Evolutionary conservation across 176 grass and related monocot species (phyloP).

Genomic region (Musa beccarii): DNA sequence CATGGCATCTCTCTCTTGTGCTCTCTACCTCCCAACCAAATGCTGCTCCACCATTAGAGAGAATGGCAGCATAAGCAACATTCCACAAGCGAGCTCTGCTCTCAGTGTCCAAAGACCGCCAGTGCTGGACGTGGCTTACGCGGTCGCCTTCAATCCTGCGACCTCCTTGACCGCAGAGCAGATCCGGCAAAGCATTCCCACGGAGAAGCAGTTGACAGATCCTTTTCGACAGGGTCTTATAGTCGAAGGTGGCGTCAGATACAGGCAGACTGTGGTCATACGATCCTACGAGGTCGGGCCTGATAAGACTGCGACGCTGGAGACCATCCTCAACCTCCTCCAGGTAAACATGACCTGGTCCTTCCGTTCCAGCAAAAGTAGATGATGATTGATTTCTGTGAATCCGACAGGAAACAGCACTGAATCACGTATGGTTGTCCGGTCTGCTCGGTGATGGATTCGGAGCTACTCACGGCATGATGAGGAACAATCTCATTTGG

Average conservation of each 20-base stretch:
- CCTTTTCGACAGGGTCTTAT: constrained; percentile 51
- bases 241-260: constrained; percentile 46
- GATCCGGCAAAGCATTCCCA: constrained; percentile 47
- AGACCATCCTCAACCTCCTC: constrained; percentile 59
- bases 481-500: constrained; percentile 64
- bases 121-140: constrained; percentile 22
- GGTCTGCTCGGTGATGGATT: constrained; percentile 61
- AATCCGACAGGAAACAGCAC: constrained; percentile 39
- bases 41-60: constrained; percentile 24
- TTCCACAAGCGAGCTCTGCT: constrained; percentile 7
- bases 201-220: constrained; percentile 42
- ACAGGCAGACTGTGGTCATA: constrained; percentile 52
- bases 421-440: constrained; percentile 73
- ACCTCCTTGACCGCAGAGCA: neutral
- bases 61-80: neutral
- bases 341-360: constrained; percentile 24
- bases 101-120: constrained; percentile 24
- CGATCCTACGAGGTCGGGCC: constrained; percentile 53
- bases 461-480: constrained; percentile 68
- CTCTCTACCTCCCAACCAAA: constrained; percentile 8
- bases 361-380: too few species aligned
- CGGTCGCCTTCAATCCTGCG: constrained; percentile 14
- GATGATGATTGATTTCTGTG: neutral
- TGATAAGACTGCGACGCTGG: constrained; percentile 47
- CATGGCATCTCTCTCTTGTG: constrained; percentile 12